phyloP scores from a whole-genome alignment of 1,284 basidiomycete species.

The Inonotus obliquus region DNA sequence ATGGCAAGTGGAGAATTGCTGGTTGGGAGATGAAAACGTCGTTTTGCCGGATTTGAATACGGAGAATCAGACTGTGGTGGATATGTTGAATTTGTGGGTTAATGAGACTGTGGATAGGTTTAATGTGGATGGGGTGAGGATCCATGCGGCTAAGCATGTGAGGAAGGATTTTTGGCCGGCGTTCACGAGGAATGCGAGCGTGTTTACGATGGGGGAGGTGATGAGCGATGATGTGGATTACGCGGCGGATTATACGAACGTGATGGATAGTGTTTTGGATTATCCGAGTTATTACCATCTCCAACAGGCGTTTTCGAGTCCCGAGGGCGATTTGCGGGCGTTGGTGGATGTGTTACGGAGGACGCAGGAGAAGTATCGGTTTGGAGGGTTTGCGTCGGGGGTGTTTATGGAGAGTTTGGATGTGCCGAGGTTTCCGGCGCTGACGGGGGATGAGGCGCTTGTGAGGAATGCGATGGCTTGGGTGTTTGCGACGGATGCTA shows the following conservation, averaged over 20 bases:
- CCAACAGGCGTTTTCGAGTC: slow-evolving; percentile 26
- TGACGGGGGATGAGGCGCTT: slow-evolving; percentile 23
- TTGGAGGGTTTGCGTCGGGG: slow-evolving; percentile 30
- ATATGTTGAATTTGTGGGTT: slow-evolving; percentile 36
- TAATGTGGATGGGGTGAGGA: slow-evolving; percentile 34
- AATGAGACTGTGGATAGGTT: slow-evolving; percentile 33
- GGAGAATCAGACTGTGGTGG: slow-evolving; percentile 34
- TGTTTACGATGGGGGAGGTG: slow-evolving; percentile 40
- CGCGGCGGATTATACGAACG: slow-evolving; percentile 29
- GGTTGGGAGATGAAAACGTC: slow-evolving; percentile 32
- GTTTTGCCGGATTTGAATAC: slow-evolving; percentile 40
- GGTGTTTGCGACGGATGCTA: slow-evolving; percentile 41
- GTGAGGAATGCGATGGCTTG: slow-evolving; percentile 39
- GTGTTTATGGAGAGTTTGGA: slow-evolving; percentile 42
- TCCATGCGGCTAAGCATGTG: slow-evolving; percentile 43
- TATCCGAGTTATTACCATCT: slow-evolving; percentile 50
- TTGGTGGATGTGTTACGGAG: slow-evolving; percentile 28
- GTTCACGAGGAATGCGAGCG: slow-evolving; percentile 34
- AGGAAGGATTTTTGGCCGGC: slow-evolving; percentile 42
- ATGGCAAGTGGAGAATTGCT: slow-evolving; percentile 39
- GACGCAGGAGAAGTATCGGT: slow-evolving; percentile 32
- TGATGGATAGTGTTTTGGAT: slow-evolving; percentile 47
- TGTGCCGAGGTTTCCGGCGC: slow-evolving; percentile 32
- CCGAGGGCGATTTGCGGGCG: slow-evolving; percentile 31
- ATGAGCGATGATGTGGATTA: slow-evolving; percentile 27